A percentile compares a stretch with the other conserved stretches of the same genome.
These are phyloP conservation scores for Alternaria longipes DNA, from an alignment of 2,329 filamentous ascomycete species.

Conservation along the genomic window DNA sequence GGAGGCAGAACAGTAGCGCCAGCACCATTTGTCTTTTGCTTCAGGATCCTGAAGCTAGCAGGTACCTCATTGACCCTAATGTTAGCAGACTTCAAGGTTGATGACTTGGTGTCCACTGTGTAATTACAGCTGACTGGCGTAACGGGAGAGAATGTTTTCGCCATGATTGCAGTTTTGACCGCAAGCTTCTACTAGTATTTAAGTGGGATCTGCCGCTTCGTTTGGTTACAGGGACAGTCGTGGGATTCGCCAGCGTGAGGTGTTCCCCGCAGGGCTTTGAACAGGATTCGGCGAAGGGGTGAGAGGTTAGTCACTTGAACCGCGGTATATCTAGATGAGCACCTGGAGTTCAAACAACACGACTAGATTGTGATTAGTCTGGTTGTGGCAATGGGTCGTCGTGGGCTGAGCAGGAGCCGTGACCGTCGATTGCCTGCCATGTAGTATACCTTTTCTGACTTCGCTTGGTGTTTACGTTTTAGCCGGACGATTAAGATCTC, in stretches of 20 bases:
- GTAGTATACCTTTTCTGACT: slow-evolving; percentile 50
- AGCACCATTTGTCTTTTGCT: slow-evolving; percentile 32
- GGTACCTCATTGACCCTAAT: slow-evolving; percentile 42
- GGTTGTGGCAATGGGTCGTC: slow-evolving; percentile 34
- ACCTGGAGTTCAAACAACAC: slow-evolving; percentile 47
- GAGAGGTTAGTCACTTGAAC: slow-evolving; percentile 46
- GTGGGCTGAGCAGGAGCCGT: slow-evolving; percentile 40
- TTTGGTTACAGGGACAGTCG: slow-evolving; percentile 52
- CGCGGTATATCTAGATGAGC: slow-evolving; percentile 30
- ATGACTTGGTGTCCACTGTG: slow-evolving; percentile 44
- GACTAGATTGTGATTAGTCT: slow-evolving; percentile 48
- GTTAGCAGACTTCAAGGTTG: slow-evolving; percentile 50
- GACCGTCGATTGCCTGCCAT: slow-evolving; percentile 46
- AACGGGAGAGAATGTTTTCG: slow-evolving; percentile 49
- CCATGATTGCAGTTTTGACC: slow-evolving; percentile 58
- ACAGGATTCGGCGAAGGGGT: slow-evolving; percentile 28
- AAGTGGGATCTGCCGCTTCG: slow-evolving; percentile 59
- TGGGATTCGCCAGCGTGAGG: slow-evolving; percentile 54
- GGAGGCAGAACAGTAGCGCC: slow-evolving; percentile 31
- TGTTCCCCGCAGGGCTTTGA: slow-evolving; percentile 31
- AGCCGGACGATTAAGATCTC: slow-evolving; percentile 60
- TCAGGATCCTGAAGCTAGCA: slow-evolving; percentile 41
- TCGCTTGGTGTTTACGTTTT: slow-evolving; percentile 46
- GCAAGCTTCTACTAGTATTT: slow-evolving; percentile 54
- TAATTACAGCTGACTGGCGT: slow-evolving; percentile 41